Base-by-base conservation (phyloP, 768 basidiomycete species). In the Myochromella boudieri region DNA sequence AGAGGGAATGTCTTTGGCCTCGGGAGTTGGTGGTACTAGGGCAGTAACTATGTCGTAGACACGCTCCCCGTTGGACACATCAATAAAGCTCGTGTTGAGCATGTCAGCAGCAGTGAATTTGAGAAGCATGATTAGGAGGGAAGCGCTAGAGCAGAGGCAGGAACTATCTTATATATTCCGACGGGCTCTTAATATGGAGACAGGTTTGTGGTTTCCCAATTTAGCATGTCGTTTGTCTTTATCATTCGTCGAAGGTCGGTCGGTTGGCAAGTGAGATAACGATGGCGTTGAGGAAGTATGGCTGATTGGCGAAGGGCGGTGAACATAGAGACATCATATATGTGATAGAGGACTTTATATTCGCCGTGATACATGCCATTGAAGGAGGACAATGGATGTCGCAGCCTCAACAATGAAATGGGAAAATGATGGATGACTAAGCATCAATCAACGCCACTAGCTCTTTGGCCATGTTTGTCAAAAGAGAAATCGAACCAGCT, bases 71-170 rank as follows among this genome's bases (percentile, higher is more conserved):
- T 80, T 76, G n/a, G 71, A 65, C 3, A 80, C 74, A 53, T 80
- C 72, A 52, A 80, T 58, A 33, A 84, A 78, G 12, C 69, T 51
- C 1, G 76, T 75, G 57, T 83, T 77, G 31, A 84, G 72, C 61
- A 84, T 77, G 52, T 83, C 80, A 12, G 74, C 60, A 25, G 76
- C 68, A 32, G 79, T 76, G 60, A 82, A 82, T 69, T 74, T 81
- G 60, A 82, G 71, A 25, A 83, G 61, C 81, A 81, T 83, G n/a
- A 37, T 42, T 61, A 58, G 40, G 22, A 38, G 41, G 34, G 46
- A 22, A 21, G 44, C 37, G 31, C 38, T 21, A 27, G 26, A 38
- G 22, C 22, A 14, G 25, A 43, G 37, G 46, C 26, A 54, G 31
- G 38, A 17, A 39, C 24, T 27, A 45, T 48, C 56, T 56, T 56